Base-by-base conservation (phyloP, 176 grass and related monocot genomes). In the Miscanthus lutarioriparius region DNA sequence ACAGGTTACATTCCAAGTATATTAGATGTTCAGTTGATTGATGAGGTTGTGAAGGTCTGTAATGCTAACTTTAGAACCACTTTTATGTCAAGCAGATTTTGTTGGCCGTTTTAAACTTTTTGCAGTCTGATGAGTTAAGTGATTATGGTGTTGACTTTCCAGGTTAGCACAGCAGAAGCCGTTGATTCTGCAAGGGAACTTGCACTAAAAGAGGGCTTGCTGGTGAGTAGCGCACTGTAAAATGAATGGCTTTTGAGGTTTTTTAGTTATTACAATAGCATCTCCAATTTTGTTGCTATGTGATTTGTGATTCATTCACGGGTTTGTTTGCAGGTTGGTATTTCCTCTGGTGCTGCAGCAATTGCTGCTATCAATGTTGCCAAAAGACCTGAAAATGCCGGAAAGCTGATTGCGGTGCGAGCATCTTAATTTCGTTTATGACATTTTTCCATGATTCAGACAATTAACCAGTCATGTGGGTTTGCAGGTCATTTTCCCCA, bases 41-140 rank as follows among this genome's bases (percentile, higher is more conserved):
- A 98, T 89, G 96, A 98, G 78, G 96, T 96, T 79, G 89, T 98
- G 72, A 98, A 98, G 96, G 96, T 98, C 56, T 54, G 84, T 0
- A 89, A 9, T 76, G 76, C 28, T 71, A 78, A 75, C 38, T 69
- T 90, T 86, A 44, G 74, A 58, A 73, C 2, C 66, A 54, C 53
- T 13, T 80, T 64, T 74, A 80, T 47, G 61, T 62, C n/a, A 62
- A 80, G 10, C 61, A 79, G 15, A 79, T 92, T 73, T 75, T 64
- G 28, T 86, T 77, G 36, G 61, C 1, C 53, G 54, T 81, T 86
- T 28, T 64, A 64, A 6, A 30, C 12, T 7, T 30, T 39, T 25
- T 73, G 28, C 27, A 37, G 19, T 19, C 44, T 22, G 0, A 47
- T 51, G 40, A 45, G 14, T 68, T 87, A 27, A 48, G 62, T 83